Evolutionary conservation across 176 grass and related monocot species (phyloP).

Genomic region (Avena sativa): DNA sequence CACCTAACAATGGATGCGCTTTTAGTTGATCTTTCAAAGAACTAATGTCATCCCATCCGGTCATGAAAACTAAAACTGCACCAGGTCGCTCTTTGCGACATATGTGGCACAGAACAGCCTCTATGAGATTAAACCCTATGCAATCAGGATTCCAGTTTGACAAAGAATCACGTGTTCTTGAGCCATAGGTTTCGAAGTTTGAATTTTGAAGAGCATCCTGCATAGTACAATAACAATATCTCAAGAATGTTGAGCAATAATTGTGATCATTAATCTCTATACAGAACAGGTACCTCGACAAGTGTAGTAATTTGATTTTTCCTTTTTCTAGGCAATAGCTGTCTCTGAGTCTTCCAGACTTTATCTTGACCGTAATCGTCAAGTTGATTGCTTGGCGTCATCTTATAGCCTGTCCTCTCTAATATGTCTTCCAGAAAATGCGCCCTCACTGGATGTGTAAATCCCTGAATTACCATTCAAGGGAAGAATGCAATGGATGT

Average conservation of each 20-base stretch:
- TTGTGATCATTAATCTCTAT: neutral
- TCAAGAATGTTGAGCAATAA: conserved; percentile 36
- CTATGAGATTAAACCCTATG: conserved; percentile 96
- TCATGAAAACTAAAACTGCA: conserved; percentile 97
- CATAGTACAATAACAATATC: conserved; percentile 43
- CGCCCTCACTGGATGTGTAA: conserved; percentile 90
- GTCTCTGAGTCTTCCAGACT: conserved; percentile 96
- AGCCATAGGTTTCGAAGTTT: conserved; percentile 75
- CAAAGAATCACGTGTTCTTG: conserved; percentile 87
- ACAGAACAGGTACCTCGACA: conserved; percentile 74
- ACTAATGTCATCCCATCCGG: conserved; percentile 96
- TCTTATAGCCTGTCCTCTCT: conserved; percentile 91
- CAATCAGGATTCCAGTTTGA: conserved; percentile 93
- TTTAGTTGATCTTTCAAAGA: conserved; percentile 95
- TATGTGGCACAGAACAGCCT: conserved; percentile 95
- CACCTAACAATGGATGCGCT: conserved; percentile 87
- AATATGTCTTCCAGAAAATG: conserved; percentile 98
- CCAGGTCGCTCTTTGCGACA: conserved; percentile 89
- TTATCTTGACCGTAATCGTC: conserved; percentile 99
- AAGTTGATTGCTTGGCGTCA: conserved; percentile 91
- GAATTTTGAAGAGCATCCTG: conserved; percentile 88
- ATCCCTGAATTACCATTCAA: conserved; percentile 63
- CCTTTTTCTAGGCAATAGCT: conserved; percentile 83
- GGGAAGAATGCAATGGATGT: conserved; percentile 30
- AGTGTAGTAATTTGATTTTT: conserved; percentile 95